Evolutionary conservation across 345 rosid genomes (phyloP).

Genomic region (Erucastrum elatum): DNA sequence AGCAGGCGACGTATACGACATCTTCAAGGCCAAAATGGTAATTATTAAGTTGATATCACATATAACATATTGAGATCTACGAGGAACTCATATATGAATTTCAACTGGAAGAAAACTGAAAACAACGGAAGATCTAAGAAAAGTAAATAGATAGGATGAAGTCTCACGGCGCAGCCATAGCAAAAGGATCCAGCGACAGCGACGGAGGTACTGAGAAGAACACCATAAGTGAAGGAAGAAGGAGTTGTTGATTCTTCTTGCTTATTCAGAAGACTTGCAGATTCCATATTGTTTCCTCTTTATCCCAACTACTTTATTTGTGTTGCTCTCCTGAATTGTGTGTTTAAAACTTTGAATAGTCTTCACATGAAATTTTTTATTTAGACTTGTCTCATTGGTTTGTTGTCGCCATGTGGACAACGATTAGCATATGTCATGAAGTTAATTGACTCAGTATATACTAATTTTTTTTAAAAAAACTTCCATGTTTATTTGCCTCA

Average conservation of each 20-base stretch:
- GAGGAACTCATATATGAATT: background rate
- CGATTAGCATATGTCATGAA: background rate
- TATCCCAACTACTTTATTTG: background rate
- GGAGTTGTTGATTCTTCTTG: slow-evolving; percentile 12
- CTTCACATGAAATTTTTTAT: background rate
- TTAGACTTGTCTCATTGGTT: background rate
- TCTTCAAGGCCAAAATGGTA: slow-evolving; percentile 29
- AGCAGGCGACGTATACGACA: slow-evolving; percentile 64
- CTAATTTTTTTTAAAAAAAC: background rate
- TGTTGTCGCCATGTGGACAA: background rate
- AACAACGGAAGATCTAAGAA: background rate
- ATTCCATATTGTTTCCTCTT: slow-evolving; percentile 17
- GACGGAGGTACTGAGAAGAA: slow-evolving; percentile 51
- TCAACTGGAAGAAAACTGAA: background rate
- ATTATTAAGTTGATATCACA: background rate
- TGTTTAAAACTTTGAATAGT: background rate
- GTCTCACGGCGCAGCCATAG: slow-evolving; percentile 58
- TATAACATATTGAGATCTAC: background rate
- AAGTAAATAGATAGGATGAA: background rate
- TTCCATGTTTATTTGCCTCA: background rate
- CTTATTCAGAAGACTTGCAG: slow-evolving; percentile 20
- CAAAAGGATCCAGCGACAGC: slow-evolving; percentile 54
- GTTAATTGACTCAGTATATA: background rate
- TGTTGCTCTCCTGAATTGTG: background rate
- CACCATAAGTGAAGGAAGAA: slow-evolving; percentile 27